Evolutionary conservation across 176 grass and related monocot genomes (phyloP), one percentile per base, ranked within the genome.

Genomic region (Rhipidocladum racemiflorum): DNA sequence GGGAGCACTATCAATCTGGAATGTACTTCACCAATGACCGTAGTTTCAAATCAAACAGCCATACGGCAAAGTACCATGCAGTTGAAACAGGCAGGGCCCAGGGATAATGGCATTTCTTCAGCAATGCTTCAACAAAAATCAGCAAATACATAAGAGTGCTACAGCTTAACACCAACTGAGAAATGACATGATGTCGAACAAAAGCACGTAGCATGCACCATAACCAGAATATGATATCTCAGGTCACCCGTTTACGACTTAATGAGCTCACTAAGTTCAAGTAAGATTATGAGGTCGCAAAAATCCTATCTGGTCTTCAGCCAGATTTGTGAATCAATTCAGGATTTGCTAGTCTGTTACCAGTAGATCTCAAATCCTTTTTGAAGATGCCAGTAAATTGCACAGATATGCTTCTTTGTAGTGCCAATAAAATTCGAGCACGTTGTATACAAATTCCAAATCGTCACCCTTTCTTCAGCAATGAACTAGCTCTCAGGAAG

Each of bases 401-500:
- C n/a, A 55, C 18, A 63, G 21, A 57, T 12, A 62, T 51, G 44
- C 25, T 59, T 84, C 13, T 55, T 85, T n/a, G 13, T 5, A 53
- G 1, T 43, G 34, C 20, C 44, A 29, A 49, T 11, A 25, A 29
- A 59, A 57, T 36, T 65, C 72, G 24, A 48, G 7, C 20, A 46
- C n/a, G 2, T 9, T 56, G 36, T 8, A 81, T 59, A 40, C 44
- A 82, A 32, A 64, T 76, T 56, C 16, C 65, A 82, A 67, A 11
- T 15, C 6, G 62, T 99, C 76, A 93, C 77, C 75, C 87, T 81
- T 90, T 93, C 88, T 87, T 99, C 80, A 99, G 74, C 73, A 99
- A 84, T 63, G 89, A 88, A 81, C 92, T 99, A 81, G 96, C 96
- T 88, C 96, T 95, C 64, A 99, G 67, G 81, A 99, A 99, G 61